Conservation (phyloP, 371 early-diverging fungal genomes). For the Blyttiomyces sp. region DNA sequence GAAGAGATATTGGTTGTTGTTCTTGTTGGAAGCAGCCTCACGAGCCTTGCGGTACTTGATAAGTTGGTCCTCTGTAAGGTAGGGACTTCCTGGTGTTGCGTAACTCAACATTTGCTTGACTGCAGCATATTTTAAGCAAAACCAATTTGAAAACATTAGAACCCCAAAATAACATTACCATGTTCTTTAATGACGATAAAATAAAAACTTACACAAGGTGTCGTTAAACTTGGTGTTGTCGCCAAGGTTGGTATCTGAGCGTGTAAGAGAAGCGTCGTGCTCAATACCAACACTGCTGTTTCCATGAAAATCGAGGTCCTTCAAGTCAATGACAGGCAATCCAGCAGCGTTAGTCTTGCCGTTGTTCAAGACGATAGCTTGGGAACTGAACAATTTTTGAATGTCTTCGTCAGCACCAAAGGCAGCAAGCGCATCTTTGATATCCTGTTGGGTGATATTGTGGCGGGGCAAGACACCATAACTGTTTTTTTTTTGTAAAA, state of each 20-base stretch:
- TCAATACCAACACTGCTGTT: too few relatives aligned
- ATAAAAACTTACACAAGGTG: constrained; percentile 4
- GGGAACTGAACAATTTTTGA: too few relatives aligned
- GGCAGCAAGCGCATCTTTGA: too few relatives aligned
- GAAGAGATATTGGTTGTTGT: constrained; percentile 16
- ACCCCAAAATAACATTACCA: background rate
- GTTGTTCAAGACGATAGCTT: too few relatives aligned
- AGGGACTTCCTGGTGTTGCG: constrained; percentile 15
- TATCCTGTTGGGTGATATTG: background rate
- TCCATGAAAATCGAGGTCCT: background rate
- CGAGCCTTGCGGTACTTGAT: constrained; percentile 18
- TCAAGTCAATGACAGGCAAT: too few relatives aligned
- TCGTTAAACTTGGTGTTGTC: constrained; percentile 17
- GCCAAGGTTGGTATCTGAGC: constrained; percentile 15
- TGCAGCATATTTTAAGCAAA: too few relatives aligned
- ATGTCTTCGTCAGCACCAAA: background rate
- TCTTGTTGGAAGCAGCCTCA: constrained; percentile 14
- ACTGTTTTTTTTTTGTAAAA: background rate
- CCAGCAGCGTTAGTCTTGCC: too few relatives aligned
- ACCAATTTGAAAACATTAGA: background rate
- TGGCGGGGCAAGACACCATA: background rate
- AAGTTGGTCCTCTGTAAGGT: constrained; percentile 15
- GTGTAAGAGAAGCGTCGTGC: constrained; percentile 27
- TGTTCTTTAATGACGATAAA: background rate
- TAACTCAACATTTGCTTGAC: constrained; percentile 9